A percentile compares a stretch with the other conserved stretches of the same genome.
Conservation (phyloP, 108 stramenopile genomes). For the Chaetoceros muelleri region DNA sequence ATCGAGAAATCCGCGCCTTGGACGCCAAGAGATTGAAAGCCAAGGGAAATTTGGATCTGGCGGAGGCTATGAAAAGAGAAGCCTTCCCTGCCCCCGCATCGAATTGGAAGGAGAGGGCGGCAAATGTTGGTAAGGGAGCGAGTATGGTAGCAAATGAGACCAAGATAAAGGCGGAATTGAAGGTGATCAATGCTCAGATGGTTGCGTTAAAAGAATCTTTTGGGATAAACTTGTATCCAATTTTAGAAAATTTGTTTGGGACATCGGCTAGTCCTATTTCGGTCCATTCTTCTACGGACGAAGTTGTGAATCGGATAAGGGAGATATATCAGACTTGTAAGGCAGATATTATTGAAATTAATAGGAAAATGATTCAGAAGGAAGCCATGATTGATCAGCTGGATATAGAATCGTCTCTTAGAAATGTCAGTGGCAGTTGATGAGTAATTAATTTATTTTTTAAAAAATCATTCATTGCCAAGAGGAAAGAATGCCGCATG, state of each 20-base stretch:
- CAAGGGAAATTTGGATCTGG: conserved; percentile 42
- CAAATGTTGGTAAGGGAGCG: conserved; percentile 59
- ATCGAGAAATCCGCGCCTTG: conserved; percentile 68
- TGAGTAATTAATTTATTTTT: too few species aligned
- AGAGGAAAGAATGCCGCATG: too few species aligned
- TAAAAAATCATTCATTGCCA: too few species aligned
- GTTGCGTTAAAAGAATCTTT: conserved; percentile 65
- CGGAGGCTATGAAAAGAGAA: conserved; percentile 38
- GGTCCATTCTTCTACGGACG: neutral
- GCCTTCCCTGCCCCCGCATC: conserved; percentile 51
- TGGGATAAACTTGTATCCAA: conserved; percentile 44
- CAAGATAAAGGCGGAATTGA: conserved; percentile 56
- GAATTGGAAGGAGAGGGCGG: conserved; percentile 43
- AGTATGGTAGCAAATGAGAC: conserved; percentile 50
- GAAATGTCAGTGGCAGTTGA: neutral
- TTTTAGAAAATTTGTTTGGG: conserved; percentile 29
- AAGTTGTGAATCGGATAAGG: neutral
- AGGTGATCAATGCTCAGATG: conserved; percentile 43
- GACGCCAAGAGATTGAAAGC: conserved; percentile 40
- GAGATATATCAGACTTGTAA: neutral
- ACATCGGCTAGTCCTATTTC: neutral
- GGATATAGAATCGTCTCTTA: neutral
- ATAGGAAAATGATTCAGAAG: neutral
- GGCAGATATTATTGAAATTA: neutral
- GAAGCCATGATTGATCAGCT: neutral